A percentile compares a stretch with the other conserved stretches of the same genome.
Evolutionary conservation across 2,329 filamentous ascomycete genomes (phyloP).

Genomic region (Beauveria sp.): DNA sequence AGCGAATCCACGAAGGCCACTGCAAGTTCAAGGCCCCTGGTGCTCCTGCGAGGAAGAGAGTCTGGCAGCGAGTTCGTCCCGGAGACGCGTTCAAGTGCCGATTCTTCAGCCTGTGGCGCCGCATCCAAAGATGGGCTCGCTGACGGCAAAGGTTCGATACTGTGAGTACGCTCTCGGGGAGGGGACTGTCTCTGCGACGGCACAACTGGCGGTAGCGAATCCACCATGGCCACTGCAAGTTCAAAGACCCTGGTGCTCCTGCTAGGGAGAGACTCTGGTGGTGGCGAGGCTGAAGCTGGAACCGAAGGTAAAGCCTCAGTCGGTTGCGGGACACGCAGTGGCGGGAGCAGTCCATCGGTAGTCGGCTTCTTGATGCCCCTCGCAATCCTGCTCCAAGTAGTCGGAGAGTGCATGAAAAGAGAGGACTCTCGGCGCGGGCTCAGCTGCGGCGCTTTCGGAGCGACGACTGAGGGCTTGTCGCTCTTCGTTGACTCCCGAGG

Average conservation of each 20-base stretch:
- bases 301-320: no score
- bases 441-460: background rate
- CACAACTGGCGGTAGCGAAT: background rate
- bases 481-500: background rate
- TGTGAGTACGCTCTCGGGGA: background rate
- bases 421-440: background rate
- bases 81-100: constrained; percentile 17
- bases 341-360: no score
- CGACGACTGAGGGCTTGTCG: background rate
- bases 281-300: background rate
- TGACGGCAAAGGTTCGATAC: background rate
- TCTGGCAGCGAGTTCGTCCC: constrained; percentile 25
- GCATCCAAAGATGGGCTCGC: background rate
- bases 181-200: background rate
- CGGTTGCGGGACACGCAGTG: no score
- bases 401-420: background rate
- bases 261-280: background rate
- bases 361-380: background rate
- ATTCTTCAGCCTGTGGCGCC: no score
- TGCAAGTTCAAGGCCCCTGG: background rate
- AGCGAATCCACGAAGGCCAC: no score
- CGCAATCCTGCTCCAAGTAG: background rate
- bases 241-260: background rate
- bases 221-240: no score
- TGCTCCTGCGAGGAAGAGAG: background rate